Conservation (phyloP, 2,329 filamentous ascomycete species). For the Xenoacremonium recifei region DNA sequence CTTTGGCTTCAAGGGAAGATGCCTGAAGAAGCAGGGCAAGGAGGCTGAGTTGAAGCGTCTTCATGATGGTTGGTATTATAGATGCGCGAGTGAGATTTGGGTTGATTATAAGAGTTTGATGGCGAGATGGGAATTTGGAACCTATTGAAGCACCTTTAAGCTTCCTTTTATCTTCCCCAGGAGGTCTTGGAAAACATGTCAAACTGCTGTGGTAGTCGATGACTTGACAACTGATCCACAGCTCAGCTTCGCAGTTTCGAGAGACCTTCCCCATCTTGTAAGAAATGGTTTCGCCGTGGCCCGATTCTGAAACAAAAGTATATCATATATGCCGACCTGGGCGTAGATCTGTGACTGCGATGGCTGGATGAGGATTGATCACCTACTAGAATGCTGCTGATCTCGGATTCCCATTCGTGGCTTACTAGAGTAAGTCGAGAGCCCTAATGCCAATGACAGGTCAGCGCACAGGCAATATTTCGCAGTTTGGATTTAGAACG, state of each 20-base stretch:
- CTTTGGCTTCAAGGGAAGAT: constrained; percentile 6
- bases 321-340: background rate
- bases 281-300: background rate
- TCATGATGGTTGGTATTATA: background rate
- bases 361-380: background rate
- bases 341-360: background rate
- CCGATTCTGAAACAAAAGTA: background rate
- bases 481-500: background rate
- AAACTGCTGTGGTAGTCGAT: background rate
- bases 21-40: constrained; percentile 5
- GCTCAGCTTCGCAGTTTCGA: background rate
- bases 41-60: background rate
- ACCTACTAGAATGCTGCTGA: background rate
- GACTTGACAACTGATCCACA: background rate
- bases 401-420: background rate
- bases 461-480: background rate
- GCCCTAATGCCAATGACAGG: background rate
- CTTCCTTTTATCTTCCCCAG: background rate
- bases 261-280: background rate
- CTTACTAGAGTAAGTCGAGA: background rate
- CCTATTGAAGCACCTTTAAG: background rate
- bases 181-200: background rate
- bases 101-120: background rate
- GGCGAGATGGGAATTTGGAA: background rate
- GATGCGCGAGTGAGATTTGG: background rate